phyloP scores from a whole-genome alignment of 2,329 filamentous ascomycete species.

The Pestalotiopsis sp. region DNA sequence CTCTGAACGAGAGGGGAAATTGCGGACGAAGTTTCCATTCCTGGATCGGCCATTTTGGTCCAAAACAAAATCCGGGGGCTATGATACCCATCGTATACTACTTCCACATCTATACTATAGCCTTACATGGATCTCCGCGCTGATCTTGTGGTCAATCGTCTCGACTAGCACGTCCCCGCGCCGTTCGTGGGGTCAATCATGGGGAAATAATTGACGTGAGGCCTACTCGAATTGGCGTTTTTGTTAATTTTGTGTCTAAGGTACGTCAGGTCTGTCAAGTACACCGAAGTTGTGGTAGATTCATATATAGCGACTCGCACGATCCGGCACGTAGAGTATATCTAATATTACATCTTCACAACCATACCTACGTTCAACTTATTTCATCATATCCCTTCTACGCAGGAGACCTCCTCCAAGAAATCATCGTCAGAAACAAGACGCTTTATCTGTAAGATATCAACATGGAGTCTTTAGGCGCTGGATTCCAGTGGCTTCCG shows the following conservation, averaged over 20 bases:
- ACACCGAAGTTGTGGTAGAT: neutral
- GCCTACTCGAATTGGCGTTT: neutral
- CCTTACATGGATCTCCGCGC: conserved; percentile 1
- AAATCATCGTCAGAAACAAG: neutral
- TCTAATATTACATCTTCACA: neutral
- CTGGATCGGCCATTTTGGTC: neutral
- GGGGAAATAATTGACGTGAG: neutral
- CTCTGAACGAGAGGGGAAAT: neutral
- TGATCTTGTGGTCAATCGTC: neutral
- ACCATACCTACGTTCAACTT: neutral
- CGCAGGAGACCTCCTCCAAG: fast-evolving
- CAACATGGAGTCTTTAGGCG: neutral
- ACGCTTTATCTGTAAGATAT: too few relatives aligned
- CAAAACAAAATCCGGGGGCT: neutral
- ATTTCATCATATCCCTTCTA: neutral
- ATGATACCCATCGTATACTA: neutral
- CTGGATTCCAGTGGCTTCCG: neutral
- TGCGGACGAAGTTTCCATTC: neutral
- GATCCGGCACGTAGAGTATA: neutral
- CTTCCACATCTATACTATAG: neutral
- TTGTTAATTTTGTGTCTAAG: neutral
- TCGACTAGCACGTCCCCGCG: neutral
- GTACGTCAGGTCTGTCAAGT: neutral
- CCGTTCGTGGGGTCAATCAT: neutral
- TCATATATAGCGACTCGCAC: neutral